Evolutionary conservation across 2,329 filamentous ascomycete species (phyloP).

Genomic region (Trematosphaeria pertusa): DNA sequence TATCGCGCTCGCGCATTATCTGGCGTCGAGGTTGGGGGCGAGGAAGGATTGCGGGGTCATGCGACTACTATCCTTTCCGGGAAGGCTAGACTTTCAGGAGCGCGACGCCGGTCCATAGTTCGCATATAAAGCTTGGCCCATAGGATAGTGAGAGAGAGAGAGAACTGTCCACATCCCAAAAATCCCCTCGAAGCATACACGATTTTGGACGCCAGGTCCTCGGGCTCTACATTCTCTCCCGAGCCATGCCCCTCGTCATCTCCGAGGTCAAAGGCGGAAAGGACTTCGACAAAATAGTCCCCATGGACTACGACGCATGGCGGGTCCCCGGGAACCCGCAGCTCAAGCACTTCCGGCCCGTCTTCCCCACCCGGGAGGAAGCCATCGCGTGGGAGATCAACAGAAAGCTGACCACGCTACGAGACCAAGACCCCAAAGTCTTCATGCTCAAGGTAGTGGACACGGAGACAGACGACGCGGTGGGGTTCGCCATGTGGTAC

Average conservation of each 20-base stretch:
- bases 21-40: neutral
- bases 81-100: neutral
- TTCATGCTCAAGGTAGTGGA: constrained; percentile 26
- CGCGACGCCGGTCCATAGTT: neutral
- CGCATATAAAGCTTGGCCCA: neutral
- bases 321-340: constrained; percentile 30
- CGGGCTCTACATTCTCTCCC: neutral
- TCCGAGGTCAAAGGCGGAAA: constrained; percentile 11
- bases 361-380: constrained; percentile 20
- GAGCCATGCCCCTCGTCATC: constrained; percentile 21
- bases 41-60: neutral
- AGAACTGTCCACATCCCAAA: too few relatives aligned
- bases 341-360: constrained; percentile 33
- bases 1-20: neutral
- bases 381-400: constrained; percentile 14
- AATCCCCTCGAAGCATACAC: too few relatives aligned
- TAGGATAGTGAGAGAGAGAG: neutral
- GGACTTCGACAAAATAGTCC: constrained; percentile 22
- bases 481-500: constrained; percentile 26
- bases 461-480: constrained; percentile 17
- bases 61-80: neutral
- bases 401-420: neutral
- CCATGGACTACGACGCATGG: constrained; percentile 30
- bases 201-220: too few relatives aligned
- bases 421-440: constrained; percentile 15